A percentile compares a stretch with the other conserved stretches of the same genome.
phyloP scores from a whole-genome alignment of 306 rosid species.

The Trichosanthes truncata region DNA sequence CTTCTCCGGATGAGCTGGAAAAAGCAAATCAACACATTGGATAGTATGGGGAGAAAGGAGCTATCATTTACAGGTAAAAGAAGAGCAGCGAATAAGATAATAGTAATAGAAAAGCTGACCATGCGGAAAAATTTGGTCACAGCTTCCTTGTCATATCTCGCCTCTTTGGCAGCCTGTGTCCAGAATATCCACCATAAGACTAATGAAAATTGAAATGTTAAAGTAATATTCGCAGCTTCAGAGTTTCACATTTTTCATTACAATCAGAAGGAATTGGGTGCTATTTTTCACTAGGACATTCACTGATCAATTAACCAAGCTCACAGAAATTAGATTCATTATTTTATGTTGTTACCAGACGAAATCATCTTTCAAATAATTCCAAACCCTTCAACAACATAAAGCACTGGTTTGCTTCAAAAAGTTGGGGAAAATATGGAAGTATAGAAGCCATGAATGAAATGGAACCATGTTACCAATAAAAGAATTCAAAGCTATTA shows the following conservation, averaged over 20 bases:
- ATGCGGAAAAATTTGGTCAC: conserved; percentile 69
- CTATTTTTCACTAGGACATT: not conserved
- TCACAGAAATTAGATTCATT: not conserved
- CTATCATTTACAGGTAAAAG: not conserved
- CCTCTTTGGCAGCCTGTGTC: conserved; percentile 86
- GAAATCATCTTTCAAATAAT: not conserved
- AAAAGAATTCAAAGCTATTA: not conserved
- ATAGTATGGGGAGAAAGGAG: not conserved
- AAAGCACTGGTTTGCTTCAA: not conserved
- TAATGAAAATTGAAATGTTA: not conserved
- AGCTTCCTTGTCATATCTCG: conserved; percentile 93
- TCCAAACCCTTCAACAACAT: not conserved
- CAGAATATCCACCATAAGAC: not conserved
- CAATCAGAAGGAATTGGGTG: not conserved
- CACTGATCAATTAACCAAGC: not conserved
- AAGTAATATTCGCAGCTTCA: not conserved
- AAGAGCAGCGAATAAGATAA: not conserved
- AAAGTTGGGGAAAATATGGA: not conserved
- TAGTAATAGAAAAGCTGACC: conserved; percentile 40
- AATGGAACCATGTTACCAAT: not conserved
- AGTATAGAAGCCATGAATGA: not conserved
- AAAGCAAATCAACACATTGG: not conserved
- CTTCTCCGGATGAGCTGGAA: conserved; percentile 87
- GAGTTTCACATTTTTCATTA: not conserved
- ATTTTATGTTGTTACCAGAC: not conserved